Base-by-base conservation (phyloP, 2,329 filamentous ascomycete species). In the Fusarium coffeatum region DNA sequence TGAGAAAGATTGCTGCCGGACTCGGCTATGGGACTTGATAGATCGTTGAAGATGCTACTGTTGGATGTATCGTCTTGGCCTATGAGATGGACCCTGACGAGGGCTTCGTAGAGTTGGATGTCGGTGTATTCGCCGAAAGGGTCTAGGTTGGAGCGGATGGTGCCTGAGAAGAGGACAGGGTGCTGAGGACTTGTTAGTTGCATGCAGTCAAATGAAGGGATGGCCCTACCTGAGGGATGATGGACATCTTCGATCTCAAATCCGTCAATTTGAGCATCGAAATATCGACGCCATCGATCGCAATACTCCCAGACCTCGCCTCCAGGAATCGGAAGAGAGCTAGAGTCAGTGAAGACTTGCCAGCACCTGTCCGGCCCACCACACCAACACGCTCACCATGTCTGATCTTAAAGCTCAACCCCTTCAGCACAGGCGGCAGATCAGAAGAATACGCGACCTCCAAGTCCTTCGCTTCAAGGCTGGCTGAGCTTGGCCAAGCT, bases 91-190 rank as follows among this genome's bases (percentile, higher is more conserved):
- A 32, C 59, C 16, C 30, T 7, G 2, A 5, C 16, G 11, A 62
- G 37, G 4, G 23, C 55, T 22, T 51, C 20, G 3, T 43, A 53
- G 13, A 60, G 37, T 6, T 45, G 32, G 1, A n/a, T 30, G 3
- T 62, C 55, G 5, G 45, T 60, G 23, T 62, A 32, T n/a, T 32
- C 42, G 2, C 45, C 22, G 16, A 51, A 60, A 5, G 55, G 55
- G 75, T 95, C 92, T 7, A 95, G 84, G 73, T 94, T 95, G 32
- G 85, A 88, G 30, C 92, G 86, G 15, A 95, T 82, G 0, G 92
- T 93, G 18, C 93, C 93, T 1, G 89, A 92, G 79, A 95, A 94
- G 7, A 95, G 84, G 0, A 94, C 91, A 0, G 92, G 92, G n/a
- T 72, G 94, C 92, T 85, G 90, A 1, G 5, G 18, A 25, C 6